Evolutionary conservation across 257 asterid species (phyloP), one percentile per base, ranked within the genome.

Genomic region (Craterostigma plantagineum): DNA sequence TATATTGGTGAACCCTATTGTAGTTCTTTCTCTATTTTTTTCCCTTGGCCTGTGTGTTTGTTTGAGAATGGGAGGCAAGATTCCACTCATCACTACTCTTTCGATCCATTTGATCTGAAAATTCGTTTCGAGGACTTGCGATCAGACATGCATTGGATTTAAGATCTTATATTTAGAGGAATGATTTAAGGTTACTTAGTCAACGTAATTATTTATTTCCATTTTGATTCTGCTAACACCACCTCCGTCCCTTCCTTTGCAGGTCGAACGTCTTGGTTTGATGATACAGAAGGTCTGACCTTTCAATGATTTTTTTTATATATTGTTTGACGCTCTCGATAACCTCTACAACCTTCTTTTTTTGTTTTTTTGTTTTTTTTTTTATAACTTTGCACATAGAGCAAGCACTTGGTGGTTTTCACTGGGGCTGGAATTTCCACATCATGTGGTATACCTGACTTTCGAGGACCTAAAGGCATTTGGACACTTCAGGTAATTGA

Each of bases 361-460:
- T 9, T 12, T 41, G 48, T 52, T 62, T 37, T 56, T 48, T 34
- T 37, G 33, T 48, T 14, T 50, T 46, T 55, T 53, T n/a, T n/a
- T n/a, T n/a, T n/a, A n/a, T n/a, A n/a, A n/a, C n/a, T n/a, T n/a
- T n/a, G 53, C 60, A 45, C 73, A 70, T 81, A 81, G 97, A 81
- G 95, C 76, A 79, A 82, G 73, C 92, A 86, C 68, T 63, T 86
- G 42, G 97, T 86, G 71, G 97, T 72, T 45, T 86, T 86, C 67
- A 86, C 95, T 41, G 97, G 97, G 59, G 97, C 97, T 36, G 93
- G 97, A 55, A 86, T 86, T 53, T 86, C 97, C 46, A 86, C 97
- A 49, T 76, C 97, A 11, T 81, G 93, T 64, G 97, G 97, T 49
- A 87, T 87, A 76, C 97, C 97, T 9, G 97, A 86, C 55, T 86